Evolutionary conservation across 768 basidiomycete genomes (phyloP), one percentile per base, ranked within the genome.

Genomic region (Leucocoprinus leucothites): DNA sequence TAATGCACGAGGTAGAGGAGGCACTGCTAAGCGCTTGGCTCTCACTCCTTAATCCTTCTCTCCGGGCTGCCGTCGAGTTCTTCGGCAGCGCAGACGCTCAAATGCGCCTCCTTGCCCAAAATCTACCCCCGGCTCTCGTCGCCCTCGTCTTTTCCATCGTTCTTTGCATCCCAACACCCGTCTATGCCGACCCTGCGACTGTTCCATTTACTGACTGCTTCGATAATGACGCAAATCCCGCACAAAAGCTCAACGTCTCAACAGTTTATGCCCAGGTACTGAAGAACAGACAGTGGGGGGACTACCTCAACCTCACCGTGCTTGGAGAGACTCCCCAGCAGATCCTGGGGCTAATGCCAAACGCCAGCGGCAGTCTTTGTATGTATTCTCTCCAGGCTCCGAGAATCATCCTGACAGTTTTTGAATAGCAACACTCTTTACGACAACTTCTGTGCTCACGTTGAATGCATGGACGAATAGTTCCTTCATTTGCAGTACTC

Each of bases 381-480:
- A 56, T 21, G 45, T 53, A 35, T 42, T 35, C 53, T 48, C 42
- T 36, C 24, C 53, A 9, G 9, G 19, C 1, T 24, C 24, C 40
- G 49, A 22, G 13, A 49, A 35, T 43, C 57, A 49, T 48, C n/a
- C 53, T 19, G 48, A 46, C 36, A 57, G 14, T 50, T 43, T 41
- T 59, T 54, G 49, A n/a, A 47, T 63, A 87, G 92, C 94, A 16
- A 97, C 94, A 7, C 79, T 97, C 40, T 95, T 96, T 73, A 88
- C 87, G 42, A 84, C 89, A 9, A 86, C 91, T 1, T 79, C 82
- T 51, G 81, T 94, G 19, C 81, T 95, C 48, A 93, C 94, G 2
- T 82, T 95, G 61, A 79, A 77, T 58, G 81, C 87, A 58, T 88
- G 80, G 69, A 77, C 77, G 45, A 86, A 87, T 60, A 82, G 81